Evolutionary conservation across 352 stramenopile genomes (phyloP).

Genomic region (Pythium apleroticum): DNA sequence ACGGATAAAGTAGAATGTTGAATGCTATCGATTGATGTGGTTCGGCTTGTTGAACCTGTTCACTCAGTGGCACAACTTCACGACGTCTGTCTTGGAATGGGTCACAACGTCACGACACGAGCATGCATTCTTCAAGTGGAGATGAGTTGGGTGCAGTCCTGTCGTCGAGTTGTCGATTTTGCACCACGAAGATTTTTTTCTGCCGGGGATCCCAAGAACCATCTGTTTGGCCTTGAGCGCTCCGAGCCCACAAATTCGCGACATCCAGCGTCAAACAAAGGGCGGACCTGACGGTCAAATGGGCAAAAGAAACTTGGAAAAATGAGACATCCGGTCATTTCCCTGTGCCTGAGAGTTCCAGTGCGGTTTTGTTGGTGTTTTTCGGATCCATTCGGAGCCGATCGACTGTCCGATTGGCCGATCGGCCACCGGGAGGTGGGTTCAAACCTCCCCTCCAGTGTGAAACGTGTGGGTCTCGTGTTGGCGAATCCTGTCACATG

Average conservation of each 20-base stretch:
- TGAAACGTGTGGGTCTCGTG: conserved; percentile 3
- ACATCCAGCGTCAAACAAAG: background rate
- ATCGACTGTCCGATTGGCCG: background rate
- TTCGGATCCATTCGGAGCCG: too few relatives aligned
- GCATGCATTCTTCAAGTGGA: background rate
- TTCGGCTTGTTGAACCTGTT: background rate
- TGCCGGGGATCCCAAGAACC: background rate
- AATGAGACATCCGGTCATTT: too few relatives aligned
- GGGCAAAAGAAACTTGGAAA: too few relatives aligned
- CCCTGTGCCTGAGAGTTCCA: too few relatives aligned
- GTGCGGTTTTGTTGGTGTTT: too few relatives aligned
- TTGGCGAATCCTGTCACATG: conserved; percentile 24
- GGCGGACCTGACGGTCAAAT: background rate
- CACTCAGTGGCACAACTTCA: background rate
- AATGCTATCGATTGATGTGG: background rate
- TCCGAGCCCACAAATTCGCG: background rate
- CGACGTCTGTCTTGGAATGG: background rate
- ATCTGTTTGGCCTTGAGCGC: background rate
- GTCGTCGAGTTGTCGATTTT: background rate
- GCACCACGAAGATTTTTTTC: background rate
- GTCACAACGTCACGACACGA: background rate
- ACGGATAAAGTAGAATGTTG: background rate
- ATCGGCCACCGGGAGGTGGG: background rate
- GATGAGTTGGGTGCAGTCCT: background rate
- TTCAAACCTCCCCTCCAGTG: too few relatives aligned